Percentiles rank a stretch among this genome's conserved stretches.
Conservation (phyloP, 305 asterid species). For the Fraxinus paxiana region DNA sequence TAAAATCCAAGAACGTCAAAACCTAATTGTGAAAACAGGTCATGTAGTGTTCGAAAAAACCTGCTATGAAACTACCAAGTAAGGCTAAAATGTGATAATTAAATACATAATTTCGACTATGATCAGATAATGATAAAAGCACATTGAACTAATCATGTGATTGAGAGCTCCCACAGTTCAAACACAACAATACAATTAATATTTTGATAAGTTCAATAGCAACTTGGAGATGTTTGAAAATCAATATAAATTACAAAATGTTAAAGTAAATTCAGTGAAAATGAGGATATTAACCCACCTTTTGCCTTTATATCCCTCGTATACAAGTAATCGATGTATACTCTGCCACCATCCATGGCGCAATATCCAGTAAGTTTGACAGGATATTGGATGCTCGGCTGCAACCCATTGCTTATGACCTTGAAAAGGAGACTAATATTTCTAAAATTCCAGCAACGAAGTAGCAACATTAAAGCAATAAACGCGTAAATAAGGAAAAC, state of each 20-base stretch:
- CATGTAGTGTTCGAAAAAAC: not conserved
- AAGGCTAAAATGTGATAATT: not conserved
- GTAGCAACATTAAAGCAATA: not conserved
- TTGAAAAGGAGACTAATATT: constrained; percentile 29
- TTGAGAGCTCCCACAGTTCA: not conserved
- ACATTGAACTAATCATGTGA: not conserved
- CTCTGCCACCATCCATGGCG: constrained; percentile 74
- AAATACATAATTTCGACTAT: not conserved
- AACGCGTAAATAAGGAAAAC: not conserved
- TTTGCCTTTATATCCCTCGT: not conserved
- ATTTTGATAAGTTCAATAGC: not conserved
- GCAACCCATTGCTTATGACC: constrained; percentile 93
- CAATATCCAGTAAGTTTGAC: constrained; percentile 78
- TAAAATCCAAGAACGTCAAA: not conserved
- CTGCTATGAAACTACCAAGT: not conserved
- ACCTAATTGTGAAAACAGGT: not conserved
- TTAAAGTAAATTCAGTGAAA: not conserved
- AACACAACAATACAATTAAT: not conserved
- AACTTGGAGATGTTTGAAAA: not conserved
- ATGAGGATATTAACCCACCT: not conserved
- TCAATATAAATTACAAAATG: not conserved
- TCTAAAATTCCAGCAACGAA: not conserved
- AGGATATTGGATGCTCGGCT: constrained; percentile 60
- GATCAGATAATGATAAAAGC: not conserved
- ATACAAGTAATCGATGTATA: not conserved